Base-by-base conservation (phyloP, 305 asterid species). In the Andrographis paniculata region DNA sequence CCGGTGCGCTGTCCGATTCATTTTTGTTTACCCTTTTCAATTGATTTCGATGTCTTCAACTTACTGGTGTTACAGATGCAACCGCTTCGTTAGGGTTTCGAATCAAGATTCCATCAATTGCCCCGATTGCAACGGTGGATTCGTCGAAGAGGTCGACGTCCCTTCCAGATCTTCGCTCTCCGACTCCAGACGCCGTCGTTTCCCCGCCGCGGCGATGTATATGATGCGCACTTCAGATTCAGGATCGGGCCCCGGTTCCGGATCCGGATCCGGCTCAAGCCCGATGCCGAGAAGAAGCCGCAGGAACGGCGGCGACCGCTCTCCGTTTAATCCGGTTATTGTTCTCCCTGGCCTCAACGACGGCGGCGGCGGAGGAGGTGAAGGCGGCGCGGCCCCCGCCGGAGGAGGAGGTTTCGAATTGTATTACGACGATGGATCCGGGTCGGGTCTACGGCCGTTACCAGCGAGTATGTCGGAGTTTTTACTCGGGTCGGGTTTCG, bases 61-160 rank as follows among this genome's bases (percentile, higher is more conserved):
- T 10, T 88, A 77, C 67, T 88, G 95, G 95, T 88, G 95, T 56
- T 76, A 88, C 66, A 79, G 93, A 48, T 84, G 97, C 87, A 81
- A 70, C 67, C 70, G 89, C 21, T 75, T 79, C 49, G 71, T 84
- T 17, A 67, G 92, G 72, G 87, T 71, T 56, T 59, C 65, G 75
- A 67, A 37, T 45, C 73, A 65, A 28, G 88, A 79, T 22, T 58
- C 84, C 48, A 46, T 79, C 57, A 23, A 61, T 43, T 88, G 95
- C 67, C 94, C 95, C 23, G 89, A 84, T 58, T 88, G 97, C 64
- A 59, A 38, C 66, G 50, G 80, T 20, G 97, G 94, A 2, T 88
- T 88, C 39, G 62, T 88, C 16, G 97, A 88, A 59, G 84, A 77
- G 71, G 48, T 84, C 49, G 88, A 81, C 6, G 59, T 65, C 15